These are phyloP conservation scores for Cladobotryum protrusum DNA, from an alignment of 2,329 filamentous ascomycete species.

Conservation along the genomic window DNA sequence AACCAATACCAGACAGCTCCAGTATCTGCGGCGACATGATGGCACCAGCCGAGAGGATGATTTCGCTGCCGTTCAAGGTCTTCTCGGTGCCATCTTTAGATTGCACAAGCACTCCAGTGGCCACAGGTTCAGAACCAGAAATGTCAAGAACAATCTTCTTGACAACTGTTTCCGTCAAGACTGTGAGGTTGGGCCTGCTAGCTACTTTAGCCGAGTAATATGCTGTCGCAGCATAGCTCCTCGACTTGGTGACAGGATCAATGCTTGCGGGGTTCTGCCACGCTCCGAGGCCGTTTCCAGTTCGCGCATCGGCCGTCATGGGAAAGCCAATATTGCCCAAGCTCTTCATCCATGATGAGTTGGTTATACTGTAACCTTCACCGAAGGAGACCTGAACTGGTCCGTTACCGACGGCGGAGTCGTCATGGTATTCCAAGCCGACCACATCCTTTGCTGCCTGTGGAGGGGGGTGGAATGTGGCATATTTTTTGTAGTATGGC, in stretches of 20 bases:
- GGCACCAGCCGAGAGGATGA: conserved; percentile 14
- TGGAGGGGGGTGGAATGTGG: conserved; percentile 24
- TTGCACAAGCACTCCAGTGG: conserved; percentile 27
- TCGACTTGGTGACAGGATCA: conserved; percentile 24
- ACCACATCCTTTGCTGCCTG: conserved; percentile 21
- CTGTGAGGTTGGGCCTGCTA: conserved; percentile 26
- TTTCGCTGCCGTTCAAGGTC: conserved; percentile 33
- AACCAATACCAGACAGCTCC: conserved; percentile 29
- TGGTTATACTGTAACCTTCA: conserved; percentile 25
- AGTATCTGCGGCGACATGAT: conserved; percentile 22
- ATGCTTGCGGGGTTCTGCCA: conserved; percentile 28
- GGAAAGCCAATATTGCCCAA: conserved; percentile 28
- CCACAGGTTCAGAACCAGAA: conserved; percentile 18
- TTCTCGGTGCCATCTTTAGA: conserved; percentile 25
- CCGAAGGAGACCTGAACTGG: conserved; percentile 33
- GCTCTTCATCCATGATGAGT: conserved; percentile 32
- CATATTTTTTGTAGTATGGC: conserved; percentile 30
- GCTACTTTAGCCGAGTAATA: conserved; percentile 29
- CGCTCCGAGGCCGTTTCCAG: conserved; percentile 24
- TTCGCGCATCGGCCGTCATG: conserved; percentile 27
- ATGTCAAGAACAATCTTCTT: conserved; percentile 25
- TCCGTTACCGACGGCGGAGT: conserved; percentile 25
- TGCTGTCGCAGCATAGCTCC: conserved; percentile 27
- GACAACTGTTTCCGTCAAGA: conserved; percentile 28
- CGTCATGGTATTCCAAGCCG: conserved; percentile 27